Conservation (phyloP, 208 protist genomes). For the Strigomonas oncopelti region DNA sequence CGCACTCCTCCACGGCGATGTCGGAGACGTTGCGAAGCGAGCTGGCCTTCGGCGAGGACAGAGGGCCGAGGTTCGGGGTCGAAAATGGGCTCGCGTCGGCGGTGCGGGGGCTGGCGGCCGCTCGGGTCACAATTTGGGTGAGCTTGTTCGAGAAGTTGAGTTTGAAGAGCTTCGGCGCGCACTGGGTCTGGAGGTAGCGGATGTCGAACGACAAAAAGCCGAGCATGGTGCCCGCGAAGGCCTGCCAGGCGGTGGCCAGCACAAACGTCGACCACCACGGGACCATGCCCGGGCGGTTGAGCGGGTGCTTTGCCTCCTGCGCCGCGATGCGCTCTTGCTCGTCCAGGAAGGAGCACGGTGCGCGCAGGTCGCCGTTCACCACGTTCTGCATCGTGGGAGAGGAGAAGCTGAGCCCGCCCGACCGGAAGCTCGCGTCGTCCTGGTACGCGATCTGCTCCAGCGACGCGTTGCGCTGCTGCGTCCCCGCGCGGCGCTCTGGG, state of each 20-base stretch:
- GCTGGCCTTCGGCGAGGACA: no score
- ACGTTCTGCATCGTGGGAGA: background rate
- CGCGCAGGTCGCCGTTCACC: background rate
- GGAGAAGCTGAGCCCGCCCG: background rate
- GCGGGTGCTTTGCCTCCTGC: slow-evolving; percentile 31
- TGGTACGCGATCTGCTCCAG: background rate
- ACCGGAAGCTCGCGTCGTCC: background rate
- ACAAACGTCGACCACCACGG: slow-evolving; percentile 82
- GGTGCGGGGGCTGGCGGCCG: background rate
- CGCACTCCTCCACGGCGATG: background rate
- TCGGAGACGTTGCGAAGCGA: background rate
- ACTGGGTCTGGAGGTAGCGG: slow-evolving; percentile 43
- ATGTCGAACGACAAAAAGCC: slow-evolving; percentile 77
- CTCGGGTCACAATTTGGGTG: background rate
- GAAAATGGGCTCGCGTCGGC: background rate
- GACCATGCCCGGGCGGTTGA: slow-evolving; percentile 74
- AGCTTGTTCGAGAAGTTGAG: slow-evolving; percentile 33
- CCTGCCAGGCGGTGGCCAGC: slow-evolving; percentile 58
- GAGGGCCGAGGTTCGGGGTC: background rate
- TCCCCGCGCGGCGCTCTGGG: no score
- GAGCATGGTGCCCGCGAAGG: slow-evolving; percentile 33
- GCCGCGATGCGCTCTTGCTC: background rate
- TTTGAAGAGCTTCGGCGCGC: slow-evolving; percentile 57
- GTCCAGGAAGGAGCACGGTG: background rate
- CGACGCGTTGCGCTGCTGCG: background rate